Evolutionary conservation across 2,329 filamentous ascomycete genomes (phyloP).

Genomic region (Colletotrichum sansevieriae): DNA sequence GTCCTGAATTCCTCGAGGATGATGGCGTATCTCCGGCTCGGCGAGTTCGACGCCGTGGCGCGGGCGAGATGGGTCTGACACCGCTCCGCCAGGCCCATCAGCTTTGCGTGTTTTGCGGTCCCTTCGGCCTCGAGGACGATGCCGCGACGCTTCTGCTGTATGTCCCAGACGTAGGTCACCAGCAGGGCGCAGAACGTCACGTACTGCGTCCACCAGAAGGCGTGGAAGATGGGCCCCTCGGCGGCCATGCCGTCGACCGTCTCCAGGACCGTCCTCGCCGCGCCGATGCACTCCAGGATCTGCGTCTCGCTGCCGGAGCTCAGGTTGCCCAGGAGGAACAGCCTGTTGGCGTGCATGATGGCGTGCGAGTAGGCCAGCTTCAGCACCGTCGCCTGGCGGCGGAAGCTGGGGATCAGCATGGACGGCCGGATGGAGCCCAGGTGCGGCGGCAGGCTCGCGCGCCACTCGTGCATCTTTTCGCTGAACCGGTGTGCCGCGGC

Average conservation of each 20-base stretch:
- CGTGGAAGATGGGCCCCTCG: conserved; percentile 51
- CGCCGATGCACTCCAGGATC: conserved; percentile 60
- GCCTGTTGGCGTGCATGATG: conserved; percentile 67
- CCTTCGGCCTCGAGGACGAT: conserved; percentile 5
- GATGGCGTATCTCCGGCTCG: conserved; percentile 43
- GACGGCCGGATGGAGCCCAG: conserved; percentile 59
- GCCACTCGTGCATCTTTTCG: conserved; percentile 55
- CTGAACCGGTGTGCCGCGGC: conserved; percentile 54
- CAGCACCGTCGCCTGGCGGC: conserved; percentile 64
- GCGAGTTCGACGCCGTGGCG: conserved; percentile 45
- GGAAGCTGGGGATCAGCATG: conserved; percentile 60
- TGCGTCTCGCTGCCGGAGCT: conserved; percentile 42
- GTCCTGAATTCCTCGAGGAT: conserved; percentile 44
- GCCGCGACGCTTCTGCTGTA: conserved; percentile 45
- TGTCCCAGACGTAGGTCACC: conserved; percentile 65
- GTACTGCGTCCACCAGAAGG: conserved; percentile 67
- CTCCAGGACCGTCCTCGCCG: conserved; percentile 60
- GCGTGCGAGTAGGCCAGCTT: conserved; percentile 68
- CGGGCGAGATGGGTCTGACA: conserved; percentile 56
- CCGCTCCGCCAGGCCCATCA: conserved; percentile 54
- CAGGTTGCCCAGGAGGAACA: conserved; percentile 60
- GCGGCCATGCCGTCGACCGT: conserved; percentile 57
- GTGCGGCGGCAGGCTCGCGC: conserved; percentile 54
- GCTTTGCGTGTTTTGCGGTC: conserved; percentile 41
- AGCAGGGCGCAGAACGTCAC: conserved; percentile 67